Evolutionary conservation across 257 asterid species (phyloP), one percentile per base, ranked within the genome.

Genomic region (Echites panduratus): DNA sequence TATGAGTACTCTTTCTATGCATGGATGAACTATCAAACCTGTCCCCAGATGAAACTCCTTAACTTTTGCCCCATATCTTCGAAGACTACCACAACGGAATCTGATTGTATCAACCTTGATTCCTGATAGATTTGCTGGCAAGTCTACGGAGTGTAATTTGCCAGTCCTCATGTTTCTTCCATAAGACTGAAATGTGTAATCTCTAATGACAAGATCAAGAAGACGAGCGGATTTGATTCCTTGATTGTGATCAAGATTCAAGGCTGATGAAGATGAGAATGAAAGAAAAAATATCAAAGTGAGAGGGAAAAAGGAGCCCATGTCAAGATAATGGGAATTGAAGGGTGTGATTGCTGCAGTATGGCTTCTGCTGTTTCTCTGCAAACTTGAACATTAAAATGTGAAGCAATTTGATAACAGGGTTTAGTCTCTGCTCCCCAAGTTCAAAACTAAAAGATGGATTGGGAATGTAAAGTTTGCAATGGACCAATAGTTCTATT

Each of bases 81-180:
- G 73, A 0, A 94, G 93, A 41, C 98, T 94, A 20, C 97, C 98
- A 58, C 98, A 94, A 0, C 98, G 83, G 71, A 82, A 74, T 62
- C 91, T 84, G 7, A 87, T 73, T 0, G 88, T 70, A 44, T 88
- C 85, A 12, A 85, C 91, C 35, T 70, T 52, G 68, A 94, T 82
- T 69, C 91, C 97, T 0, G 97, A 82, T 50, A 94, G 96, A 16
- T 88, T 87, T 13, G 95, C 71, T 0, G 96, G 91, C 44, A 94
- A 85, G 17, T 57, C 13, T 32, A 94, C 79, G 2, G 63, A 43
- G 75, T 86, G 87, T 0, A 87, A 40, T 59, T 85, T 81, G 0
- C 96, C 97, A 2, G 98, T 94, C 19, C 70, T 88, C 78, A 85
- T 79, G 75, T 54, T 35, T 11, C 63, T 84, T 70, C 65, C 72